Conservation (phyloP, 2,329 filamentous ascomycete species). For the Colletotrichum kahawae region DNA sequence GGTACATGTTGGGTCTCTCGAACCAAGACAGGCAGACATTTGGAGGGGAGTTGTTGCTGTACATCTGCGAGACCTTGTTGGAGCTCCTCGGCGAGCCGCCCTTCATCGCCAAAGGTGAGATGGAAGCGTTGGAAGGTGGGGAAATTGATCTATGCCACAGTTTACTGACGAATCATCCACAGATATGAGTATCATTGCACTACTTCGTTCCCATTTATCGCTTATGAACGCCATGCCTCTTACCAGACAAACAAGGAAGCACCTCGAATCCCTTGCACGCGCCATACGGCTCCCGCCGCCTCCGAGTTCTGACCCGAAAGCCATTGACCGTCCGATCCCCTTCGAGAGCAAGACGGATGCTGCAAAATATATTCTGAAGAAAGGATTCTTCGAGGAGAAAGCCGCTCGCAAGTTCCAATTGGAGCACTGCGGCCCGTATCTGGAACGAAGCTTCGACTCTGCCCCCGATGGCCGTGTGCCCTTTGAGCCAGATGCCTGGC, state of each 20-base stretch:
- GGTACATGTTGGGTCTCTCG: slow-evolving; percentile 41
- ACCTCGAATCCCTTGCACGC: background rate
- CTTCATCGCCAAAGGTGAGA: background rate
- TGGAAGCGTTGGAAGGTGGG: background rate
- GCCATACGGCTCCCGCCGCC: background rate
- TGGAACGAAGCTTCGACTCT: slow-evolving; percentile 77
- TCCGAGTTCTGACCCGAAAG: background rate
- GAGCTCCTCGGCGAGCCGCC: background rate
- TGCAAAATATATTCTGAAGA: background rate
- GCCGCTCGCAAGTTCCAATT: slow-evolving; percentile 63
- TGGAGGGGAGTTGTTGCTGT: slow-evolving; percentile 38
- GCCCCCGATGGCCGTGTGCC: slow-evolving; percentile 68
- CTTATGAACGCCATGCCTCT: background rate
- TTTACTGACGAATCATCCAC: background rate
- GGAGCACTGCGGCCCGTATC: slow-evolving; percentile 71
- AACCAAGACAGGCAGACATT: slow-evolving; percentile 34
- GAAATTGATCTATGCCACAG: too few relatives aligned
- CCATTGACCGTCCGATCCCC: background rate
- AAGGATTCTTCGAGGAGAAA: background rate
- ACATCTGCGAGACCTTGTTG: slow-evolving; percentile 37
- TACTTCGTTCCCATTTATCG: background rate
- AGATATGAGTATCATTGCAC: background rate
- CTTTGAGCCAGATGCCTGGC: slow-evolving; percentile 80
- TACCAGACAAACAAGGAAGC: background rate
- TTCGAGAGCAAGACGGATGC: background rate